Evolutionary conservation across 768 basidiomycete genomes (phyloP).

Genomic region (Pisolithus tinctorius): DNA sequence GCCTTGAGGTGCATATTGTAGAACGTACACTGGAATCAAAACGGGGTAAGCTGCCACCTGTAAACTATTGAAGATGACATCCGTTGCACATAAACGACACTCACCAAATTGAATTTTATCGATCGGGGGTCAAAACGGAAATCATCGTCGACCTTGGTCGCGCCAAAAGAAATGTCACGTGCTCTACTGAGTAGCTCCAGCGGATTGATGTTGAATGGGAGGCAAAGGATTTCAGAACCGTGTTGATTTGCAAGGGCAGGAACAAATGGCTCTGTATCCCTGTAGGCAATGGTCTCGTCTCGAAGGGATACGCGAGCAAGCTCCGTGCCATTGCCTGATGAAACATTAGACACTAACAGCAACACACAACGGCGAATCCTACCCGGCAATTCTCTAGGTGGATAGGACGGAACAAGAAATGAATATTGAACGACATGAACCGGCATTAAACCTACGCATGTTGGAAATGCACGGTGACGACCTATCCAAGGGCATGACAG

Average conservation of each 20-base stretch:
- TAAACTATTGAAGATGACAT: constrained; percentile 4
- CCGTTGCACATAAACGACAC: constrained; percentile 9
- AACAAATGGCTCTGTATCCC: constrained; percentile 40
- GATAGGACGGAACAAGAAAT: constrained; percentile 8
- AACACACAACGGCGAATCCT: neutral
- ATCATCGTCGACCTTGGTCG: constrained; percentile 32
- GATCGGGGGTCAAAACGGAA: constrained; percentile 38
- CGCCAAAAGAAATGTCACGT: constrained; percentile 27
- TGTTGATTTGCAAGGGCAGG: constrained; percentile 41
- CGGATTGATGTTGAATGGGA: constrained; percentile 52
- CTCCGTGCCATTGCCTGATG: constrained; percentile 16
- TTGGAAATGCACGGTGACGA: constrained; percentile 28
- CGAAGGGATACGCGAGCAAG: constrained; percentile 40
- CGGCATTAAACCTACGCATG: constrained; percentile 39
- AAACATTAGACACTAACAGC: neutral
- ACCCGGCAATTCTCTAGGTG: constrained; percentile 25
- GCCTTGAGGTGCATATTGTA: constrained; percentile 35
- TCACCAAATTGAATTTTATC: constrained; percentile 40
- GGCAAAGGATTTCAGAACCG: constrained; percentile 43
- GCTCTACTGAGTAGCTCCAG: constrained; percentile 39
- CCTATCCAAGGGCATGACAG: constrained; percentile 19
- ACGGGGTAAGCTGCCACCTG: constrained; percentile 58
- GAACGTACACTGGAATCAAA: constrained; percentile 57
- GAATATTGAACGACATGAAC: neutral
- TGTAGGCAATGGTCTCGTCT: constrained; percentile 16